Evolutionary conservation across 352 stramenopile species (phyloP), one percentile per base, ranked within the genome.

Genomic region (Globisporangium nodosum): DNA sequence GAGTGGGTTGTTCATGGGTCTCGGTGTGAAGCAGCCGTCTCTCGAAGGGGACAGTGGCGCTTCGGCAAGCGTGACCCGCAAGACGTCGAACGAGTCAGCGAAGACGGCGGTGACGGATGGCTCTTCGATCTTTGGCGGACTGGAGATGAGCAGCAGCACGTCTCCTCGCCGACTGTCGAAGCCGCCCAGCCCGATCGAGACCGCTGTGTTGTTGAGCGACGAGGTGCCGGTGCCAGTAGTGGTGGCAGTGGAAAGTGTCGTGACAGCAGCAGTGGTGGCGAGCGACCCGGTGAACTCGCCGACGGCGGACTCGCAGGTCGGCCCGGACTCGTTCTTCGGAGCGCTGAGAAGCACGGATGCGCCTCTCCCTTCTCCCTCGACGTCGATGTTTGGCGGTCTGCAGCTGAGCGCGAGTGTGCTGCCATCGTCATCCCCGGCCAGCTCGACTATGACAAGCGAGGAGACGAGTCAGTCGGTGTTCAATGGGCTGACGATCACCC

Each of bases 261-360:
- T n/a, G n/a, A n/a, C n/a, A 27, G 49, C 39, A 40, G 39, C 31
- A 24, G 39, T 20, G 9, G 51, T 31, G n/a, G n/a, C 18, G 18
- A 27, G 9, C 5, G n/a, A 40, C 30, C 9, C 39, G 6, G 30
- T 46, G 20, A 33, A 56, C 51, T 52, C 47, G 24, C 47, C 47
- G 47, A 52, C 47, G 18, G 5, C 47, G 47, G 20, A 7, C 27
- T 35, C 21, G 12, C n/a, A 33, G 6, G 48, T 24, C 24, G 40
- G 30, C 5, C 24, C n/a, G 21, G 73, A 81, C 27, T 68, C 58
- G 31, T 85, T 85, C 56, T 85, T 85, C 33, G 74, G 74, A 0
- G 68, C 60, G 3, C 61, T 64, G 21, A 51, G 8, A 39, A 45
- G 20, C 30, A 37, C 47, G 27, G 30, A 37, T 4, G 30, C 27